phyloP scores from a whole-genome alignment of 305 asterid species.

The Fraxinus dipetala region DNA sequence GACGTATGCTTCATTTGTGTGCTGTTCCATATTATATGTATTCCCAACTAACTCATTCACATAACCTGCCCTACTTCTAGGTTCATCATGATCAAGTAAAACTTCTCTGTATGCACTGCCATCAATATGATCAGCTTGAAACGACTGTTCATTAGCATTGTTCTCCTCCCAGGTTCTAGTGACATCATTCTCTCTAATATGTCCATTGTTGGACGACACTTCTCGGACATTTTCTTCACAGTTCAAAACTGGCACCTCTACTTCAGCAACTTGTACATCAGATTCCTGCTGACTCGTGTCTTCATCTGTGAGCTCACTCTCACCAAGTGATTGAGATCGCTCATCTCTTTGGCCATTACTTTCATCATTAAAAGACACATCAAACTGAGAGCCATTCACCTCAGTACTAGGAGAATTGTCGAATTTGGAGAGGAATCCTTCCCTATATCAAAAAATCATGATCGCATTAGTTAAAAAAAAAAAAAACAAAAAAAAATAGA shows the following conservation, averaged over 20 bases:
- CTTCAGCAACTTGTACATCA: conserved; percentile 30
- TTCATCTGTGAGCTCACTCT: conserved; percentile 28
- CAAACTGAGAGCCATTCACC: conserved; percentile 26
- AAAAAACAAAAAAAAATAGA: not conserved
- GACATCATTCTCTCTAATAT: conserved; percentile 18
- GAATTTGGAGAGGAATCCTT: conserved; percentile 71
- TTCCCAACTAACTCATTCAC: conserved; percentile 15
- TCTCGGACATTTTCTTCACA: conserved; percentile 21
- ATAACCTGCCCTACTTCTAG: conserved; percentile 23
- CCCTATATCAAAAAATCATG: conserved; percentile 43
- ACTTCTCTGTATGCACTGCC: not conserved
- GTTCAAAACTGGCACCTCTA: conserved; percentile 26
- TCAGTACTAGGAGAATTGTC: conserved; percentile 37
- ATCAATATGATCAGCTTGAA: conserved; percentile 17
- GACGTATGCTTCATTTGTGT: conserved; percentile 17
- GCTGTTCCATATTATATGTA: conserved; percentile 20
- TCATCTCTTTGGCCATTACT: conserved; percentile 21
- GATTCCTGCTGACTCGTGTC: conserved; percentile 28
- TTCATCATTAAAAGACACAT: conserved; percentile 24
- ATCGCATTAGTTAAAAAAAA: not conserved
- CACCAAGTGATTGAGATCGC: conserved; percentile 19
- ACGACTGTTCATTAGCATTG: conserved; percentile 18
- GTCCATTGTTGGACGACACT: conserved; percentile 11
- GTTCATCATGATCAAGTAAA: conserved; percentile 24
- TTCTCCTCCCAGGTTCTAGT: conserved; percentile 16